Evolutionary conservation across 1,284 basidiomycete genomes (phyloP).

Genomic region (Cutaneotrichosporon daszewskae): DNA sequence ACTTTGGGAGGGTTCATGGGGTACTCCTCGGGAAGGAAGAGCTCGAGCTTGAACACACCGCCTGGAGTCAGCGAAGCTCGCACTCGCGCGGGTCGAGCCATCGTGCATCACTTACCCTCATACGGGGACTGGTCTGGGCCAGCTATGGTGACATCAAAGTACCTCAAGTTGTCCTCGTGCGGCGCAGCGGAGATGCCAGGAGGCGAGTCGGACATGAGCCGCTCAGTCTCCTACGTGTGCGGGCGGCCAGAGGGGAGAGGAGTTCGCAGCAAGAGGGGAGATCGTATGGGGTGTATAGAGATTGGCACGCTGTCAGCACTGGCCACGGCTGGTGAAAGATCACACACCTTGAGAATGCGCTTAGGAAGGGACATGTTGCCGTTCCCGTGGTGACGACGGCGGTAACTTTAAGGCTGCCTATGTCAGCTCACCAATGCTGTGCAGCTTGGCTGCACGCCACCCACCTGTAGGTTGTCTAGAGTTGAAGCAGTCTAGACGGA

Average conservation of each 20-base stretch:
- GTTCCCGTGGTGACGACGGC: no score
- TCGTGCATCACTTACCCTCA: conserved; percentile 63
- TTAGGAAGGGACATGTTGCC: conserved; percentile 37
- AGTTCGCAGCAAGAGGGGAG: not conserved
- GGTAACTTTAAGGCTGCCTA: no score
- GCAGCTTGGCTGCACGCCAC: no score
- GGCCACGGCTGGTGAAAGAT: not conserved
- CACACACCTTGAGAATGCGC: conserved; percentile 48
- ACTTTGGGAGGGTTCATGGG: conserved; percentile 99
- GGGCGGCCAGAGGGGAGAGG: not conserved
- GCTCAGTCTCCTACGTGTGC: conserved; percentile 78
- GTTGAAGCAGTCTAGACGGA: no score
- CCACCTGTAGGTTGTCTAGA: no score
- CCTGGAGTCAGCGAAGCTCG: conserved; percentile 51
- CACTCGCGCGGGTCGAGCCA: not conserved
- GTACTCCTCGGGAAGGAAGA: conserved; percentile 98
- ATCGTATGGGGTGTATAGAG: not conserved
- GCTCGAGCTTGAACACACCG: conserved; percentile 88
- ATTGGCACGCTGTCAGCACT: not conserved
- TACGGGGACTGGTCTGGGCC: conserved; percentile 93
- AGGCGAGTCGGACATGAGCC: conserved; percentile 89
- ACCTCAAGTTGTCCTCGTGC: conserved; percentile 95
- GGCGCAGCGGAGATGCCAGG: conserved; percentile 90
- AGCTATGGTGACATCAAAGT: conserved; percentile 96
- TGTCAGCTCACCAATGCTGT: no score